phyloP scores from a whole-genome alignment of 352 stramenopile genomes.

The Globisporangium canariense region DNA sequence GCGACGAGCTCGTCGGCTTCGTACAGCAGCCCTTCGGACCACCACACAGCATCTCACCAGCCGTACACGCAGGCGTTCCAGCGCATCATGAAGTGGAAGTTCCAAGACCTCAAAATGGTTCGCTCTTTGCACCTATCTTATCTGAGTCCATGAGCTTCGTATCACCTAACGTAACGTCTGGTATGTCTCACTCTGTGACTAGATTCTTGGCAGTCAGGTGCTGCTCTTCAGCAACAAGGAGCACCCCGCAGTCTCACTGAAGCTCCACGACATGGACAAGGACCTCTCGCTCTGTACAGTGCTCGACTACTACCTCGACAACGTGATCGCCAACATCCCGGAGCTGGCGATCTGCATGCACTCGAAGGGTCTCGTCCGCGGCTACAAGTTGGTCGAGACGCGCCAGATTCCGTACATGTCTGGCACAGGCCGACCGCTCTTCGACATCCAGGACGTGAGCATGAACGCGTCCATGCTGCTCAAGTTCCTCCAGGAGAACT shows the following conservation, averaged over 20 bases:
- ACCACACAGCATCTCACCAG: conserved; percentile 16
- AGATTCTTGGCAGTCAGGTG: conserved; percentile 81
- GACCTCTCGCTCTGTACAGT: conserved; percentile 80
- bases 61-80: conserved; percentile 46
- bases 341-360: conserved; percentile 87
- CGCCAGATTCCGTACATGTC: conserved; percentile 83
- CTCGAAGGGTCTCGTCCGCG: conserved; percentile 77
- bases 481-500: conserved; percentile 86
- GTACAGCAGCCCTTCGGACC: conserved; percentile 15
- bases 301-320: conserved; percentile 86
- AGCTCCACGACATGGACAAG: conserved; percentile 84
- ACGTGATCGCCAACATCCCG: conserved; percentile 85
- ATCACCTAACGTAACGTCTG: neutral
- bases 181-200: neutral
- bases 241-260: conserved; percentile 77
- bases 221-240: conserved; percentile 83
- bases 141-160: neutral
- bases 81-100: conserved; percentile 84
- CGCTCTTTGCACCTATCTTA: neutral
- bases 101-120: conserved; percentile 86
- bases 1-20: conserved; percentile 11
- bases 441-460: conserved; percentile 84
- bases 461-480: conserved; percentile 85
- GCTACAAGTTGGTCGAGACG: conserved; percentile 84
- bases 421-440: conserved; percentile 48